These are phyloP conservation scores for Chamaenerion angustifolium DNA, from an alignment of 345 rosid genomes.

Conservation along the genomic window DNA sequence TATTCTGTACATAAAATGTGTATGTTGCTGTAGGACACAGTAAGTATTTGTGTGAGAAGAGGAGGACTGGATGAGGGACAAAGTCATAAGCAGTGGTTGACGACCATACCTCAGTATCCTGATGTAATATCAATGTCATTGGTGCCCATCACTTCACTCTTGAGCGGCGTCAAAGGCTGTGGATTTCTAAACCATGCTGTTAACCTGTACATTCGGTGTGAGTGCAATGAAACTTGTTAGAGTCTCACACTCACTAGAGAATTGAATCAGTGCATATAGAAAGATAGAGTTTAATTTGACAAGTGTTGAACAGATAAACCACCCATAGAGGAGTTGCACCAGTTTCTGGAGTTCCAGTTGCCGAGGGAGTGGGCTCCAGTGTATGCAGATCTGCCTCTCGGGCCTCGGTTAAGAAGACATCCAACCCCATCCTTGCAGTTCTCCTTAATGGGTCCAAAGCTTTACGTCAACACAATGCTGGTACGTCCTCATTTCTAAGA, in stretches of 20 bases:
- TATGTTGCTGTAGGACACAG: constrained; percentile 26
- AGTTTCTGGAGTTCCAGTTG: constrained; percentile 86
- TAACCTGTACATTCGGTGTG: constrained; percentile 87
- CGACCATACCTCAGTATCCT: constrained; percentile 68
- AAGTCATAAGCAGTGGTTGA: constrained; percentile 78
- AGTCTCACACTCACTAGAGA: not conserved
- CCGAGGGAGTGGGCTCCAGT: constrained; percentile 97
- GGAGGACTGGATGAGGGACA: constrained; percentile 68
- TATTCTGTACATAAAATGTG: not conserved
- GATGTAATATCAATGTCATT: constrained; percentile 81
- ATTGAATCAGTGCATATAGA: not conserved
- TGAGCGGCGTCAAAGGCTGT: constrained; percentile 67
- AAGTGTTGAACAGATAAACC: constrained; percentile 66
- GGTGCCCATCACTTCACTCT: constrained; percentile 83
- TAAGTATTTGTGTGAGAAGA: constrained; percentile 37
- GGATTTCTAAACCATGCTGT: constrained; percentile 83
- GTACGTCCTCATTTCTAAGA: constrained; percentile 15
- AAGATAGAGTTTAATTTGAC: not conserved
- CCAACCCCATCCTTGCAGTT: constrained; percentile 69
- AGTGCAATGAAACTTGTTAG: constrained; percentile 12
- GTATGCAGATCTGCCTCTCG: constrained; percentile 82
- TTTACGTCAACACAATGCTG: constrained; percentile 59
- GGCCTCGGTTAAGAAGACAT: constrained; percentile 52
- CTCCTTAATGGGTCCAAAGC: constrained; percentile 83
- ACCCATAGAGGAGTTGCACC: constrained; percentile 75